Evolutionary conservation across 2,329 filamentous ascomycete genomes (phyloP), one percentile per base, ranked within the genome.

Genomic region (Cladorrhinum sp.): DNA sequence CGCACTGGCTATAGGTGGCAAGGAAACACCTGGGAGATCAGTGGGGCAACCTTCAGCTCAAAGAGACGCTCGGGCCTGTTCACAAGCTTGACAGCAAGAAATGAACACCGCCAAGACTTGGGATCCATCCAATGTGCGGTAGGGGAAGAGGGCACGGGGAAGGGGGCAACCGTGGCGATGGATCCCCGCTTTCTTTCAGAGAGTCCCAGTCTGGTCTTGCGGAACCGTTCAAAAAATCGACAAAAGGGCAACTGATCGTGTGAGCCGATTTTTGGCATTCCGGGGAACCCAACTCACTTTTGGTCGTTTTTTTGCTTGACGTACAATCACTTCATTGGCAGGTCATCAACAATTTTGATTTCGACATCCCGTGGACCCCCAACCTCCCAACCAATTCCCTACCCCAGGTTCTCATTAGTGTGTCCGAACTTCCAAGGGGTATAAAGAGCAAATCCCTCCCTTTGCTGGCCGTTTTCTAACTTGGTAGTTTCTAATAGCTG

Each of bases 201-300:
- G 51, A 33, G 36, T 55, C 9, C 55, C 55, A 48, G 52, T 9
- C 24, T 36, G 33, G 33, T 36, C 33, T 36, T 36, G 4, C 33
- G 12, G 33, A 36, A 16, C 14, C 5, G 28, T 56, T 57, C 28
- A 50, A 59, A 52, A 57, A 49, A 50, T 49, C 30, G 23, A 59
- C 50, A 61, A 63, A 61, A 55, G 28, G 65, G 65, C 59, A 67
- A 65, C 49, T 64, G 65, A 65, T 68, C 66, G 64, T 65, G 65
- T 66, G 66, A 62, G 61, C 18, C 21, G 10, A 30, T 23, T 39
- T 48, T 39, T 21, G 16, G 8, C 4, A 4, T 4, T 51, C 26
- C 24, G 7, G n/a, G 18, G 18, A 36, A 36, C 33, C 7, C 7
- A 18, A 46, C 16, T 49, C 20, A 30, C 21, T 48, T 36, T 36